Evolutionary conservation across 2,329 filamentous ascomycete species (phyloP), one percentile per base, ranked within the genome.

Genomic region (Teratosphaeria destructans): DNA sequence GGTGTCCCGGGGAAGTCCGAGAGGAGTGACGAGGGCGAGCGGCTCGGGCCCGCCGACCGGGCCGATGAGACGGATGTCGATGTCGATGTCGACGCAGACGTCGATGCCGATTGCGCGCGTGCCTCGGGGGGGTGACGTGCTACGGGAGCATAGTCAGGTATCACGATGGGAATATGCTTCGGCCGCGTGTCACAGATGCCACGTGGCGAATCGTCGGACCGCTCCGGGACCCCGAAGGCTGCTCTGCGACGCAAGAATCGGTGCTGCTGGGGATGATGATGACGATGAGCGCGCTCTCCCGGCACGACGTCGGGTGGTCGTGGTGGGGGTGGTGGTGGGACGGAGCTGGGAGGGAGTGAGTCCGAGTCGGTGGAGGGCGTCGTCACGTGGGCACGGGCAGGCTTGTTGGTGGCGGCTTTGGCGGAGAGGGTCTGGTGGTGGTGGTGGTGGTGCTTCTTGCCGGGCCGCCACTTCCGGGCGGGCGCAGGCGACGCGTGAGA

Each of bases 121-220:
- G 47, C 57, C 57, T 61, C 63, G 59, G 52, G 52, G 16, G 27
- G 47, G 16, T 58, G 47, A 11, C 27, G 14, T 52, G 35, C 49
- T 62, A 64, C 23, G 49, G 68, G 69, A 63, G 67, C 75, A 76
- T 76, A 77, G 59, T 71, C 65, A 57, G 75, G 72, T 59, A 76
- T 72, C 54, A 77, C 67, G 61, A 78, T 77, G 52, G 75, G 76
- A 66, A 77, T 70, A 70, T 78, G 75, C 70, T 75, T 77, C 27
- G 71, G 69, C 62, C 71, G 69, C 39, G 68, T 65, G 53, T 56
- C 59, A 52, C 63, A 61, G 11, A 52, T 11, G 19, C 61, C 63
- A 49, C 64, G 57, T 11, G 65, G 61, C 19, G 64, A 63, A 39
- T 23, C 23, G 23, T 23, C 23, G 23, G 23, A 23, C 23, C 60